These are phyloP conservation scores for Chionographis japonica DNA, from an alignment of 106 monocot genomes.

Conservation along the genomic window DNA sequence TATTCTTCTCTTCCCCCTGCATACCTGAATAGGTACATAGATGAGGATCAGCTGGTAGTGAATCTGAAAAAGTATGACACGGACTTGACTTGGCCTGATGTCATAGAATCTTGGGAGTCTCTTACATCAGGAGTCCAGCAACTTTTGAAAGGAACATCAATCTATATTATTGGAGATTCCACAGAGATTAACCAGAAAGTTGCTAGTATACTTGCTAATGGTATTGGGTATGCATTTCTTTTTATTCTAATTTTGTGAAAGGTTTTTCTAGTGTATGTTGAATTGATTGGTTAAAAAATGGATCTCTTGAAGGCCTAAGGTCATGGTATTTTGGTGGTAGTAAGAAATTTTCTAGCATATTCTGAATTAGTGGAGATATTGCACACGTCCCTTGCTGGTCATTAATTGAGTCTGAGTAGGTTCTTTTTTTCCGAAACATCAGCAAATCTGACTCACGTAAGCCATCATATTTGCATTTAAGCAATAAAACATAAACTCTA, in stretches of 20 bases:
- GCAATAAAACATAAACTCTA: no score
- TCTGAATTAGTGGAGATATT: no score
- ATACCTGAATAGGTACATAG: slow-evolving; percentile 63
- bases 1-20: background rate
- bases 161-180: slow-evolving; percentile 79
- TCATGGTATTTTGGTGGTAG: no score
- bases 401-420: no score
- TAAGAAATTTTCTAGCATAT: no score
- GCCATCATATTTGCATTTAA: no score
- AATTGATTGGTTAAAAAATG: no score
- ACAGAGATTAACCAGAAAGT: slow-evolving; percentile 77
- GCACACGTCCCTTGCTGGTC: no score
- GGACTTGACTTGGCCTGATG: slow-evolving; percentile 90
- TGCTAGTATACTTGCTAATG: slow-evolving; percentile 67
- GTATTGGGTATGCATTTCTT: slow-evolving; percentile 56
- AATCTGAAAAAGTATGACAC: slow-evolving; percentile 67
- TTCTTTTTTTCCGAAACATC: no score
- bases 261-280: background rate
- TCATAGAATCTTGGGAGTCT: slow-evolving; percentile 79
- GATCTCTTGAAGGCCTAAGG: no score
- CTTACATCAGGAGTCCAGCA: slow-evolving; percentile 54
- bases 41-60: slow-evolving; percentile 83
- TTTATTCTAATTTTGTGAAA: background rate
- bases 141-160: slow-evolving; percentile 81
- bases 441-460: no score